phyloP scores from a whole-genome alignment of 1,284 basidiomycete genomes.

The Cryptococcus sp. region DNA sequence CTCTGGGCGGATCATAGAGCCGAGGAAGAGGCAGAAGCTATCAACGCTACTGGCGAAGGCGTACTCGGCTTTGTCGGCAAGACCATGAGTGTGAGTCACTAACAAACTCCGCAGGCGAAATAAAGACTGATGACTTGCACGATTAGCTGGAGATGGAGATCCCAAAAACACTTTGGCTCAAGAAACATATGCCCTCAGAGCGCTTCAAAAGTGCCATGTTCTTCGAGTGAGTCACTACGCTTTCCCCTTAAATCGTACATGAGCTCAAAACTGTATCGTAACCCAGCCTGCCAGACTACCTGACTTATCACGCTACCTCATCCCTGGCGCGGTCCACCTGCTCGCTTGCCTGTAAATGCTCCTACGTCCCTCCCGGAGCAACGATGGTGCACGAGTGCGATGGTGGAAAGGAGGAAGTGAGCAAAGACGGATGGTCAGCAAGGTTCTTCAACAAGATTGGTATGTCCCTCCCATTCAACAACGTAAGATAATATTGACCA shows the following conservation, averaged over 20 bases:
- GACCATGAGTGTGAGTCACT: slow-evolving; percentile 80
- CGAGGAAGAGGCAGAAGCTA: slow-evolving; percentile 82
- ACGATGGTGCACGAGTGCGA: slow-evolving; percentile 48
- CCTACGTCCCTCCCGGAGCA: slow-evolving; percentile 75
- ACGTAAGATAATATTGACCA: neutral
- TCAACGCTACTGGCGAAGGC: slow-evolving; percentile 80
- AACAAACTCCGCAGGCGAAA: neutral
- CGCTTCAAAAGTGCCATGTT: slow-evolving; percentile 85
- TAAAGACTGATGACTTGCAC: slow-evolving; percentile 2
- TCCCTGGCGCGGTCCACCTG: slow-evolving; percentile 81
- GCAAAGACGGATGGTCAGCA: slow-evolving; percentile 74
- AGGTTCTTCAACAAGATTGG: slow-evolving; percentile 85
- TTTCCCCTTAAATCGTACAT: neutral
- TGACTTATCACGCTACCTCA: slow-evolving; percentile 88
- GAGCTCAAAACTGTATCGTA: neutral
- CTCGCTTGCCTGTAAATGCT: slow-evolving; percentile 95
- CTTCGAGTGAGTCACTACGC: slow-evolving; percentile 67
- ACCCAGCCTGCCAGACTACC: slow-evolving; percentile 77
- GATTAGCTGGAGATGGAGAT: slow-evolving; percentile 91
- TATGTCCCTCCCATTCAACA: slow-evolving; percentile 9
- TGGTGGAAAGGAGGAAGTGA: slow-evolving; percentile 45
- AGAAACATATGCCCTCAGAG: slow-evolving; percentile 74
- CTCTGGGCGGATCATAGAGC: slow-evolving; percentile 91
- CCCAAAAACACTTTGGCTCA: slow-evolving; percentile 95
- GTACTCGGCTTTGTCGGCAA: slow-evolving; percentile 95